Base-by-base conservation (phyloP, 768 basidiomycete species). In the Gloeophyllum trabeum region DNA sequence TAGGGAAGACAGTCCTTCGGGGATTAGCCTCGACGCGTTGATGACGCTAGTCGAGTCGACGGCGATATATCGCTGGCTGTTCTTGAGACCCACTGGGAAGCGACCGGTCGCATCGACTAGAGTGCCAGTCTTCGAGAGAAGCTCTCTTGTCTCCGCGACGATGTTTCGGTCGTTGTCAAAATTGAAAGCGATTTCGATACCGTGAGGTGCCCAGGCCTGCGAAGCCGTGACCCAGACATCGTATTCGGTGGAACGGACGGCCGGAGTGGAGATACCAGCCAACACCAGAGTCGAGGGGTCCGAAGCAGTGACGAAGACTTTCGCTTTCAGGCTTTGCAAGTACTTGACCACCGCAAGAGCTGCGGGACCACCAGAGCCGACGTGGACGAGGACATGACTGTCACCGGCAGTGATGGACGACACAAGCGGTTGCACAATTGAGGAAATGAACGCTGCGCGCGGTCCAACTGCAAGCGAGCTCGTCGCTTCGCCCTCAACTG, bases 161-260 rank as follows among this genome's bases (percentile, higher is more conserved):
- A 44, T 26, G 26, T 39, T 22, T n/a, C 6, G 22, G 25, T 43
- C 43, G 10, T 18, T 6, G 35, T 46, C 45, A 28, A 46, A 46
- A 18, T 39, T 43, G 45, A 46, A 37, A 13, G 35, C 45, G 18
- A 43, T 25, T n/a, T 43, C 43, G n/a, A 46, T 24, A 19, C 45
- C 43, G 5, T 43, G 19, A 5, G 4, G 4, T 4, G 43, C 30
- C 23, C 24, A 37, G 4, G 35, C 22, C 16, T 42, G 45, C 13
- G 37, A 16, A 19, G n/a, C 6, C n/a, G 23, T 26, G 6, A 39
- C 40, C 44, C 44, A 45, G 4, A 24, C 40, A 20, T 18, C 12
- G 24, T 40, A 16, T 16, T 45, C 40, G 18, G 34, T 4, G 4
- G 40, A 25, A 4, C 18, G 39, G 4, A 24, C 34, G 28, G 28